Evolutionary conservation across 805 yeast genomes (phyloP), one percentile per base, ranked within the genome.

Genomic region (Candida peoriensis): DNA sequence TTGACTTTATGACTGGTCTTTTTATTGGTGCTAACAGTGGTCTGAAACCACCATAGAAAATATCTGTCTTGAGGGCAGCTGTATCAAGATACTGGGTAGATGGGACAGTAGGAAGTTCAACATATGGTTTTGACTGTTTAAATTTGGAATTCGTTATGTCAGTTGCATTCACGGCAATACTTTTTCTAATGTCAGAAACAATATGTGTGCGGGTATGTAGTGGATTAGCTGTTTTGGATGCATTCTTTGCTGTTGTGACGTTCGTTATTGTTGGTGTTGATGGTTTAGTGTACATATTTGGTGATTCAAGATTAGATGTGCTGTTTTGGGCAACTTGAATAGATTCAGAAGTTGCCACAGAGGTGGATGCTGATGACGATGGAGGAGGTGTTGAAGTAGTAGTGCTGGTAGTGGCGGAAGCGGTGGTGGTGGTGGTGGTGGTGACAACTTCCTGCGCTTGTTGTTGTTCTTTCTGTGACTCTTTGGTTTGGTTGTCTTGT

Each of bases 41-140:
- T 46, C 53, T 48, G 31, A 32, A 50, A 10, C 55, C 55, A 16
- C 45, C 41, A 22, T 37, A 47, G 23, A 48, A 46, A 11, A 50
- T 40, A 18, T 51, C 56, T 5, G 30, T 32, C 30, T 42, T 48
- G n/a, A 50, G 28, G 7, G 37, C 20, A 25, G 38, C 30, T 9
- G 32, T 28, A 28, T 50, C 54, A 4, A 50, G 39, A 22, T 50
- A 47, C n/a, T 46, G 48, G 8, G 54, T 51, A 1, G 53, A 46
- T 33, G 48, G 43, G 16, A 49, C 54, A 2, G 52, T 37, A 13
- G 54, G 55, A 1, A 39, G 28, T 14, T 39, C 34, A 16, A 29
- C 20, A 20, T 32, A 30, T 14, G 34, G 20, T 16, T 24, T 34
- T 15, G 21, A 15, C 8, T 35, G 17, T 9, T 20, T 15, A 14